phyloP scores from a whole-genome alignment of 495 filamentous ascomycete genomes.

The Geoglossum glabrum region DNA sequence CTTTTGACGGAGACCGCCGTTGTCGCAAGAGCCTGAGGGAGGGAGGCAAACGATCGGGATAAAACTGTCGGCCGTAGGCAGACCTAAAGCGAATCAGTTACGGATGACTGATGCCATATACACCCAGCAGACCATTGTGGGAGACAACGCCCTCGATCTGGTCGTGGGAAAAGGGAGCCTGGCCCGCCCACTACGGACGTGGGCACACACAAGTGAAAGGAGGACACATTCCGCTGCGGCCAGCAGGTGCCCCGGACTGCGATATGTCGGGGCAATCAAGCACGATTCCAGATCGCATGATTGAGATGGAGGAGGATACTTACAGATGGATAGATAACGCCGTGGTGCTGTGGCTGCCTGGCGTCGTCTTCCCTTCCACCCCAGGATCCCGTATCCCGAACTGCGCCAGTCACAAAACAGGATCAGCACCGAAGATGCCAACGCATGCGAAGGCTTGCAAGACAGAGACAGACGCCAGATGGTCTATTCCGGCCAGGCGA shows the following conservation, averaged over 20 bases:
- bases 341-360: background rate
- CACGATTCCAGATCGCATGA: background rate
- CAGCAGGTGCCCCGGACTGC: background rate
- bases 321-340: background rate
- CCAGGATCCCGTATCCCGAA: constrained; percentile 1
- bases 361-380: background rate
- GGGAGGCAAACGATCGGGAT: background rate
- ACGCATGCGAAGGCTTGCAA: background rate
- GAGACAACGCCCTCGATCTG: background rate
- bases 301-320: background rate
- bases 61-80: background rate
- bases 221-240: background rate
- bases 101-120: background rate
- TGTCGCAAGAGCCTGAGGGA: constrained; percentile 11
- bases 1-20: constrained; percentile 10
- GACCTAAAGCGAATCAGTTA: background rate
- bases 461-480: too few relatives aligned
- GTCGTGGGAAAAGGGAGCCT: background rate
- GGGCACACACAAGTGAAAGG: background rate
- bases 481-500: background rate
- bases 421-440: background rate
- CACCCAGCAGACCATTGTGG: background rate
- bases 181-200: background rate
- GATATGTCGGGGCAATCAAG: background rate
- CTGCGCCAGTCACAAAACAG: background rate